Evolutionary conservation across 2,329 filamentous ascomycete genomes (phyloP).

Genomic region (Plectosphaerella sp.): DNA sequence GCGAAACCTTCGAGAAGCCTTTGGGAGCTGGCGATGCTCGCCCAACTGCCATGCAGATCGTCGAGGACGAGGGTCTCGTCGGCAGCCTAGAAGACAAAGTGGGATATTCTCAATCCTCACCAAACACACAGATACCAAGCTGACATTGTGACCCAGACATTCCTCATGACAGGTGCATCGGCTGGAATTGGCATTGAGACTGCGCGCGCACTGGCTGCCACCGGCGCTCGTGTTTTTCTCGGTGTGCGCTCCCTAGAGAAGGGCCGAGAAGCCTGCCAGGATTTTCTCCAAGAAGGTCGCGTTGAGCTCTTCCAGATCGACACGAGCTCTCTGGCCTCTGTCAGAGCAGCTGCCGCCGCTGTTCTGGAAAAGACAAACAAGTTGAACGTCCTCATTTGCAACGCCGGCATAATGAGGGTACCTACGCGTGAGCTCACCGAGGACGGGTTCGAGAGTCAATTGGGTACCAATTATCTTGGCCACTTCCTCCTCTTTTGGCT

Average conservation of each 20-base stretch:
- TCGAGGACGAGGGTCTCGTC: constrained; percentile 11
- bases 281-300: neutral
- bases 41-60: constrained; percentile 12
- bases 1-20: constrained; percentile 7
- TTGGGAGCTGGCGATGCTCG: constrained; percentile 12
- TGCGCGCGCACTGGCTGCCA: constrained; percentile 14
- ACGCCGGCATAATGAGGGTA: constrained; percentile 11
- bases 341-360: constrained; percentile 25
- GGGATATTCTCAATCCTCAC: neutral
- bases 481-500: constrained; percentile 52
- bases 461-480: constrained; percentile 48
- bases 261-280: neutral
- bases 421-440: constrained; percentile 11
- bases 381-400: neutral
- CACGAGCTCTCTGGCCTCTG: constrained; percentile 27
- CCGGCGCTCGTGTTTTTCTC: constrained; percentile 7
- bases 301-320: constrained; percentile 27
- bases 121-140: no score
- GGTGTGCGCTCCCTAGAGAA: neutral
- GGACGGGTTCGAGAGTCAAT: constrained; percentile 30
- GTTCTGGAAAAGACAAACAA: constrained; percentile 19
- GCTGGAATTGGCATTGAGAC: constrained; percentile 40
- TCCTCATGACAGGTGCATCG: constrained; percentile 30
- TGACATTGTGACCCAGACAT: no score
- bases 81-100: constrained; percentile 9